Evolutionary conservation across 1,284 basidiomycete genomes (phyloP).

Genomic region (Rhodofomes roseus): DNA sequence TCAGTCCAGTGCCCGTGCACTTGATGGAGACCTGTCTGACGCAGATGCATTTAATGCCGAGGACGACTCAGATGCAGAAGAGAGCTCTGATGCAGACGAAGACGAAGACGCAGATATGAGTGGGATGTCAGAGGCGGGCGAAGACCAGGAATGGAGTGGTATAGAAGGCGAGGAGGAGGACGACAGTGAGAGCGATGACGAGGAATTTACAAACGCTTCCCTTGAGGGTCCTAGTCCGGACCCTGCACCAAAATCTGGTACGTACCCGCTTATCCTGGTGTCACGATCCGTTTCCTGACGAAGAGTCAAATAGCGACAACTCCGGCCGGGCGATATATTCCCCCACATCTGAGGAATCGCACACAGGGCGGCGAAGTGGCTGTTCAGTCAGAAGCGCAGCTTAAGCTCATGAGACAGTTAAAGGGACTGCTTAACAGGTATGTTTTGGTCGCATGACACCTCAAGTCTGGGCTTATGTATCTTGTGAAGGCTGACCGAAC

Average conservation of each 20-base stretch:
- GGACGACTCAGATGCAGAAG: background rate
- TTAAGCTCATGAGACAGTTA: constrained; percentile 74
- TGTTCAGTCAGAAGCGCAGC: constrained; percentile 47
- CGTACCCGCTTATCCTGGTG: background rate
- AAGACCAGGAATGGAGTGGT: constrained; percentile 9
- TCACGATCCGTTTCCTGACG: background rate
- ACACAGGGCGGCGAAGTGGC: constrained; percentile 26
- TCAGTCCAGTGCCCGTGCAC: background rate
- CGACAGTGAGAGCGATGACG: background rate
- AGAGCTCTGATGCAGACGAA: background rate
- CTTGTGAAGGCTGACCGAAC: constrained; percentile 74
- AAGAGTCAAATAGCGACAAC: background rate
- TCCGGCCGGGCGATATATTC: constrained; percentile 44
- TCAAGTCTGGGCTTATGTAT: background rate
- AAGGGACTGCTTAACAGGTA: constrained; percentile 90
- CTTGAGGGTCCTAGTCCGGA: background rate
- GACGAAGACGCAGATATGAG: background rate
- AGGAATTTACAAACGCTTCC: background rate
- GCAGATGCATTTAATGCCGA: background rate
- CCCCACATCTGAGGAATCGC: constrained; percentile 58
- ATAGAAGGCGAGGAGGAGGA: background rate
- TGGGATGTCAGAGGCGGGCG: constrained; percentile 1
- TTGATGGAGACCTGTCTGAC: background rate
- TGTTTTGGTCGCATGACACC: constrained; percentile 10
- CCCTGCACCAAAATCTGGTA: background rate